phyloP scores from a whole-genome alignment of 345 rosid genomes.

The Rhizophora mangle region DNA sequence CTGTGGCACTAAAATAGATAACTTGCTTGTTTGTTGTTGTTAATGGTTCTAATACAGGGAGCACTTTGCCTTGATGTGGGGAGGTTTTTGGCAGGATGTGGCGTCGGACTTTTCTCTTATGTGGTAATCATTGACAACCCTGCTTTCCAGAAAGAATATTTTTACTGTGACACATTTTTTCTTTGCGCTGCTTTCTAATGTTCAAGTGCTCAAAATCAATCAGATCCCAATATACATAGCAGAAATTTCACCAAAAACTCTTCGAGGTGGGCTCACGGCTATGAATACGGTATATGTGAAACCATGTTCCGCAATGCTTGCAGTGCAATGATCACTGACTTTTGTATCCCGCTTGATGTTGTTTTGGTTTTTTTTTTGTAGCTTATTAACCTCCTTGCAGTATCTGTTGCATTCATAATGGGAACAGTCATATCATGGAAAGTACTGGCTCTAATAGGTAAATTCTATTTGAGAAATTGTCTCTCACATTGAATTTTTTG shows the following conservation, averaged over 20 bases:
- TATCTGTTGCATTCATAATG: conserved; percentile 54
- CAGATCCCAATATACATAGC: conserved; percentile 80
- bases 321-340: not conserved
- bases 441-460: conserved; percentile 73
- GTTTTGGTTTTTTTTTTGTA: conserved; percentile 6
- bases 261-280: conserved; percentile 77
- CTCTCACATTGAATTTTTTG: not conserved
- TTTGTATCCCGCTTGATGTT: not conserved
- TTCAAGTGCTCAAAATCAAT: not conserved
- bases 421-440: conserved; percentile 74
- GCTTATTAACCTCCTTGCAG: conserved; percentile 69
- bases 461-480: not conserved
- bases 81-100: conserved; percentile 73
- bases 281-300: conserved; percentile 43
- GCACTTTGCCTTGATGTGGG: conserved; percentile 53
- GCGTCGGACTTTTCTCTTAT: conserved; percentile 76
- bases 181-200: not conserved
- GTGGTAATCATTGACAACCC: conserved; percentile 35
- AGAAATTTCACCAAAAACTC: conserved; percentile 78
- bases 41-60: conserved; percentile 34
- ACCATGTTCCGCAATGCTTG: not conserved
- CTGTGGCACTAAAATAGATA: not conserved
- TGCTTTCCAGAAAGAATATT: not conserved
- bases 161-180: not conserved
- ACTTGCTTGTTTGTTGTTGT: not conserved